A percentile compares a stretch with the other conserved stretches of the same genome.
Evolutionary conservation across 345 rosid genomes (phyloP).

Genomic region (Bruguiera parviflora): DNA sequence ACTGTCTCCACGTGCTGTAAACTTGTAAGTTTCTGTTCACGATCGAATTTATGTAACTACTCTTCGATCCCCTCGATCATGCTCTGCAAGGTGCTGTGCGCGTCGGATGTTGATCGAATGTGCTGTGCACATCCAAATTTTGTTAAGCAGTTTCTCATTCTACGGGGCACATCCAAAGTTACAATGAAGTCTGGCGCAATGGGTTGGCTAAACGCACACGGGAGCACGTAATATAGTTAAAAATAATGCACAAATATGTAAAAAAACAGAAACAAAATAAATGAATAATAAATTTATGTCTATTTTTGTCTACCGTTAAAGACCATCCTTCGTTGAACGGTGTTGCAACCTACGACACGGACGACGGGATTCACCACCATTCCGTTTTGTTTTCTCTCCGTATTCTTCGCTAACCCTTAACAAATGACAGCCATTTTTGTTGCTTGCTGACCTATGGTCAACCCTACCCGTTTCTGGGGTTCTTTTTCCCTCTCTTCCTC

Average conservation of each 20-base stretch:
- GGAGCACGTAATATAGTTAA: background rate
- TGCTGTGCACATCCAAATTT: too few relatives aligned
- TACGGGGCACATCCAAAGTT: background rate
- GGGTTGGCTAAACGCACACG: background rate
- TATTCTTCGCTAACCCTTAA: slow-evolving; percentile 10
- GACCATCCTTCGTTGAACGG: background rate
- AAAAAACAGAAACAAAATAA: too few relatives aligned
- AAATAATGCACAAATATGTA: background rate
- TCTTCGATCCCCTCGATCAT: too few relatives aligned
- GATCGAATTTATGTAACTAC: too few relatives aligned
- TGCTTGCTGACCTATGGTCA: too few relatives aligned
- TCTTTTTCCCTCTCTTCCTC: background rate
- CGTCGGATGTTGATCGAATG: too few relatives aligned
- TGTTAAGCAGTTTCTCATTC: background rate
- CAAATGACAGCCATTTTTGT: slow-evolving; percentile 1
- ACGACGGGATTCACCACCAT: background rate
- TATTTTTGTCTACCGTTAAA: slow-evolving; percentile 1
- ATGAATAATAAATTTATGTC: background rate
- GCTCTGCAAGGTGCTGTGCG: too few relatives aligned
- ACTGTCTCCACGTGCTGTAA: too few relatives aligned
- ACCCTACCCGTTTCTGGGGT: background rate
- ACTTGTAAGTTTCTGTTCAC: too few relatives aligned
- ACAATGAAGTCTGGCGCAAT: too few relatives aligned
- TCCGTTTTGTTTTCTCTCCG: background rate
- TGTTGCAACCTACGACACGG: slow-evolving; percentile 1